Conservation (phyloP, 805 yeast species). For the Ogataea degrootiae region DNA sequence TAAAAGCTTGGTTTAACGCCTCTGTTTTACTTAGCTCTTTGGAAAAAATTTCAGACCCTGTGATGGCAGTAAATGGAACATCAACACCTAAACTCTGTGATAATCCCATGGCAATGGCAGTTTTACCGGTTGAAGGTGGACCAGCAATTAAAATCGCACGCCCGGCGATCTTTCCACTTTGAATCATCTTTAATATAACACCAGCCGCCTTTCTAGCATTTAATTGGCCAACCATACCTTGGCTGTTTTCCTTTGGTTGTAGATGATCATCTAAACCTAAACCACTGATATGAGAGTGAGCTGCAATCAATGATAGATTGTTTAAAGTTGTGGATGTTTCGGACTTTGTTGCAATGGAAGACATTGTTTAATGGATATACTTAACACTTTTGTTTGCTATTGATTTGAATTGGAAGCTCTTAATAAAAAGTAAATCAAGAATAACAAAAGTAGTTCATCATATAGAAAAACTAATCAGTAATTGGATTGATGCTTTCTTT, state of each 20-base stretch:
- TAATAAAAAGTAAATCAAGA: background rate
- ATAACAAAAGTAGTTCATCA: too few species aligned
- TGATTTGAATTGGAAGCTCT: background rate
- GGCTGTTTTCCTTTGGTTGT: slow-evolving; percentile 75
- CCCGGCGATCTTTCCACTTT: slow-evolving; percentile 89
- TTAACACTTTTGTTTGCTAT: background rate
- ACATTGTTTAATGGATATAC: slow-evolving; percentile 1
- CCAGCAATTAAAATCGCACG: slow-evolving; percentile 95
- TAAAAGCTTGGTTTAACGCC: slow-evolving; percentile 91
- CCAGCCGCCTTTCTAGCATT: slow-evolving; percentile 91
- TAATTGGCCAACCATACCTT: slow-evolving; percentile 80
- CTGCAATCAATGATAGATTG: slow-evolving; percentile 46
- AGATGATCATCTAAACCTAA: slow-evolving; percentile 91
- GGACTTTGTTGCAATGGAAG: slow-evolving; percentile 20
- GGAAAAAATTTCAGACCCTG: slow-evolving; percentile 88
- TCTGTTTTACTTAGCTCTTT: slow-evolving; percentile 98
- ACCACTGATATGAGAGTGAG: slow-evolving; percentile 96
- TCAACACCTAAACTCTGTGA: slow-evolving; percentile 96
- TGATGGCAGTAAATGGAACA: slow-evolving; percentile 96
- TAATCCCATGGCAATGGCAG: slow-evolving; percentile 93
- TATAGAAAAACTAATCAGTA: too few species aligned
- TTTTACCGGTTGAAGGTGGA: slow-evolving; percentile 97
- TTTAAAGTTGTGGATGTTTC: slow-evolving; percentile 9
- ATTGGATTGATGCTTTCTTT: too few species aligned
- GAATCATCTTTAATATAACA: slow-evolving; percentile 87